Evolutionary conservation across 1,284 basidiomycete genomes (phyloP).

Genomic region (Puccinia coronata): DNA sequence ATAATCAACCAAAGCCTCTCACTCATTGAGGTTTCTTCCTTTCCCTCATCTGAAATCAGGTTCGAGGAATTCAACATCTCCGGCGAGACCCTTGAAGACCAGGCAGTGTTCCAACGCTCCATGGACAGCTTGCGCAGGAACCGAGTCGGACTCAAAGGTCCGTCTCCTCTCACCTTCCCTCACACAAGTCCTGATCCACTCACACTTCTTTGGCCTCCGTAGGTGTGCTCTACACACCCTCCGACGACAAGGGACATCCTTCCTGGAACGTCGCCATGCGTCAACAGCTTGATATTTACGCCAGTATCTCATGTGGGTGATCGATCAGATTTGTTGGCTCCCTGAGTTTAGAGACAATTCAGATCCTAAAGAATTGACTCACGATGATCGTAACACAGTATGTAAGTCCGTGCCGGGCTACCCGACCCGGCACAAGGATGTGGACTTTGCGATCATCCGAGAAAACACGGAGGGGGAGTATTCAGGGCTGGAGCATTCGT

Average conservation of each 20-base stretch:
- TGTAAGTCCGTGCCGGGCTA: constrained; percentile 98
- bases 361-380: neutral
- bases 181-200: neutral
- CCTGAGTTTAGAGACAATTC: neutral
- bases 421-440: constrained; percentile 91
- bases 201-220: neutral
- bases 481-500: constrained; percentile 96
- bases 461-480: constrained; percentile 99
- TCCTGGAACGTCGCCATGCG: constrained; percentile 99
- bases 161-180: constrained; percentile 51
- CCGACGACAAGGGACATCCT: constrained; percentile 92
- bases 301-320: constrained; percentile 64
- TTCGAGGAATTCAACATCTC: constrained; percentile 95
- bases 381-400: constrained; percentile 66
- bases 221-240: constrained; percentile 99
- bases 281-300: constrained; percentile 98
- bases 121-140: constrained; percentile 96
- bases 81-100: constrained; percentile 89
- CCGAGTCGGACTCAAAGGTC: constrained; percentile 97
- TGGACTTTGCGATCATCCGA: constrained; percentile 98
- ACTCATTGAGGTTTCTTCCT: neutral
- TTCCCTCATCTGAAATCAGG: neutral
- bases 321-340: neutral
- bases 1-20: neutral
- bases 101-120: constrained; percentile 93